Base-by-base conservation (phyloP, 371 early-diverging fungal species). In the Mucor sp. region DNA sequence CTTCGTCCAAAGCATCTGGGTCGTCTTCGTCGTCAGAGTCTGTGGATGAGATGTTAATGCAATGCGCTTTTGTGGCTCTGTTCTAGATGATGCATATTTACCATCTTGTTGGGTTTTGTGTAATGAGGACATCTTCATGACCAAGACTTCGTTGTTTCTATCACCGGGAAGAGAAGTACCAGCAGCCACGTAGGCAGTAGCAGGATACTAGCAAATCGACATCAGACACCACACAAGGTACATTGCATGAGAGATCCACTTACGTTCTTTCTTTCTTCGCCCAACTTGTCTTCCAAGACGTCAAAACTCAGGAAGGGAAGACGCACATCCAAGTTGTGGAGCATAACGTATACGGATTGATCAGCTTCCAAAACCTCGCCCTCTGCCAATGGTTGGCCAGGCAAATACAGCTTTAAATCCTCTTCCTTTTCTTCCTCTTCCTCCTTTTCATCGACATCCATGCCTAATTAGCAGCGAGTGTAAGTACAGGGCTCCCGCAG, bases 251-350 rank as follows among this genome's bases (percentile, higher is more conserved):
- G 9, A 48, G 1, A 50, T 44, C 2, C 14, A 77, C 79, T 69
- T 78, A 91, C 91, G 32, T 86, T 87, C 62, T 86, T 90, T 63
- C 98, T 85, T 66, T 90, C 89, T 19, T 83, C 84, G 14, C 97
- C 99, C 58, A 96, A 77, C 33, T 87, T 86, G 74, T 97, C 97
- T 47, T 86, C 81, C 55, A 97, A 77, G 64, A 98, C 81, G 76
- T 99, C 99, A 67, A 99, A 98, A 80, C 92, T 92, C 65, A 99
- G 85, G 76, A 97, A 97, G n/a, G 99, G 99, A 94, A 96, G 95
- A 69, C 93, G 89, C 23, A 93, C 93, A 64, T 92, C 86, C 86
- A 99, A 82, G 33, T 87, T 83, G 80, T 97, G 98, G 64, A 97
- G 90, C 97, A 99, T 96, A 65, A 94, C 94, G 81, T 99, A 99